A percentile compares a stretch with the other conserved stretches of the same genome.
Evolutionary conservation across 1,284 basidiomycete species (phyloP).

Genomic region (Grifola frondosa): DNA sequence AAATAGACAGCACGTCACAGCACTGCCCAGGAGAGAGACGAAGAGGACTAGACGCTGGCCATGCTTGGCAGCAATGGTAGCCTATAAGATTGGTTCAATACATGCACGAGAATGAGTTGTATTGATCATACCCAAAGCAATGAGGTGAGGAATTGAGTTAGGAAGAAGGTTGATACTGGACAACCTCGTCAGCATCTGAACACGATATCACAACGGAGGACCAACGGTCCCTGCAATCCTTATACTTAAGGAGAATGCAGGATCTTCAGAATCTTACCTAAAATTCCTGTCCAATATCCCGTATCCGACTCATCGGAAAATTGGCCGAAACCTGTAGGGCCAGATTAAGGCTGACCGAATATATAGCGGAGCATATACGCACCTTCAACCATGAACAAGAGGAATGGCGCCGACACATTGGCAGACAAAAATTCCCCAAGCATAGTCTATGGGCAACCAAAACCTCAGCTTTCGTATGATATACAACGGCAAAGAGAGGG

Average conservation of each 20-base stretch:
- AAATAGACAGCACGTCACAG: constrained; percentile 77
- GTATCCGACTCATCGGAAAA: constrained; percentile 71
- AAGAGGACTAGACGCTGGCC: constrained; percentile 85
- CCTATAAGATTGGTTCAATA: constrained; percentile 45
- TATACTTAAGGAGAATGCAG: background rate
- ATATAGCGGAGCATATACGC: background rate
- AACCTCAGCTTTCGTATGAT: constrained; percentile 2
- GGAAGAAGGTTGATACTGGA: constrained; percentile 77
- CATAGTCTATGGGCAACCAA: constrained; percentile 62
- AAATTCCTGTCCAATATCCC: constrained; percentile 83
- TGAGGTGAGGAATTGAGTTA: constrained; percentile 91
- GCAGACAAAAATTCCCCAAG: constrained; percentile 91
- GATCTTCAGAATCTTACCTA: constrained; percentile 47
- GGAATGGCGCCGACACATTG: constrained; percentile 86
- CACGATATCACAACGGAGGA: background rate
- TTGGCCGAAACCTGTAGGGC: constrained; percentile 57
- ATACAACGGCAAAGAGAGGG: background rate
- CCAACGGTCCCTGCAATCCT: too few species aligned
- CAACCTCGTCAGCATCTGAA: background rate
- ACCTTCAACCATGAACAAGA: constrained; percentile 93
- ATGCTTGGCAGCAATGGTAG: constrained; percentile 90
- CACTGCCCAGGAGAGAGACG: constrained; percentile 82
- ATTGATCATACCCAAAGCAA: constrained; percentile 69
- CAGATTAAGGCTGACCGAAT: background rate
- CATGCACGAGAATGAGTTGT: constrained; percentile 9